These are phyloP conservation scores for Coemansia sp. DNA, from an alignment of 192 early-diverging fungal species.

Conservation along the genomic window DNA sequence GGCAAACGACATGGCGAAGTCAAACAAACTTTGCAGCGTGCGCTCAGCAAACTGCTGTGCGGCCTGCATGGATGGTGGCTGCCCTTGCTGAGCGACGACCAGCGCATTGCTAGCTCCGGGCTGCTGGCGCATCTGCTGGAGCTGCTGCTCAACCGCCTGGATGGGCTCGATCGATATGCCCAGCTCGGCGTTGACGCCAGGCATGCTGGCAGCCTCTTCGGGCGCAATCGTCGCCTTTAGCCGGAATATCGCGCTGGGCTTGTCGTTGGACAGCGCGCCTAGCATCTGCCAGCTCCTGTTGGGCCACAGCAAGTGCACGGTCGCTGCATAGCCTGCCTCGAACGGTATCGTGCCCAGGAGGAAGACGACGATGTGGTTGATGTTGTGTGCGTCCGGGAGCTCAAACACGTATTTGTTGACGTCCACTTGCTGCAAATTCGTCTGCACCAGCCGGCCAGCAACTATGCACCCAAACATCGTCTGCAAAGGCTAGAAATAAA, in stretches of 20 bases:
- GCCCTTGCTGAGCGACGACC: conserved; percentile 9
- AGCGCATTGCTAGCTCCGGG: conserved; percentile 18
- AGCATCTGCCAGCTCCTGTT: conserved; percentile 78
- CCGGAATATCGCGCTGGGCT: conserved; percentile 82
- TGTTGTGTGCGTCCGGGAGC: conserved; percentile 76
- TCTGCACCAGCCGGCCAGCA: conserved; percentile 89
- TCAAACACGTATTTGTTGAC: conserved; percentile 91
- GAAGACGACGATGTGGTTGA: conserved; percentile 97
- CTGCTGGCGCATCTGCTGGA: conserved; percentile 42
- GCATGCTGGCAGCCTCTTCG: conserved; percentile 22
- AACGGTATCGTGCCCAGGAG: conserved; percentile 85
- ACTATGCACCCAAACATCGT: conserved; percentile 93
- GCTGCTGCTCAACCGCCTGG: conserved; percentile 65
- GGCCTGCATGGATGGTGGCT: conserved; percentile 37
- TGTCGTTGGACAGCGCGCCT: conserved; percentile 81
- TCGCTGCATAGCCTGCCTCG: conserved; percentile 88
- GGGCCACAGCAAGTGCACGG: conserved; percentile 93
- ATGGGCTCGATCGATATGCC: conserved; percentile 96
- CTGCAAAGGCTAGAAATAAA: no score
- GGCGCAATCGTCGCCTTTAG: conserved; percentile 42
- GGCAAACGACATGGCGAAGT: conserved; percentile 75
- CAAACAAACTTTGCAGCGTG: conserved; percentile 70
- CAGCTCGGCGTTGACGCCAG: conserved; percentile 63
- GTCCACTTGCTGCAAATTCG: conserved; percentile 89
- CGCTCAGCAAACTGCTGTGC: conserved; percentile 63